Evolutionary conservation across 1,139 yeast species (phyloP).

Genomic region (Diutina ranongensis): DNA sequence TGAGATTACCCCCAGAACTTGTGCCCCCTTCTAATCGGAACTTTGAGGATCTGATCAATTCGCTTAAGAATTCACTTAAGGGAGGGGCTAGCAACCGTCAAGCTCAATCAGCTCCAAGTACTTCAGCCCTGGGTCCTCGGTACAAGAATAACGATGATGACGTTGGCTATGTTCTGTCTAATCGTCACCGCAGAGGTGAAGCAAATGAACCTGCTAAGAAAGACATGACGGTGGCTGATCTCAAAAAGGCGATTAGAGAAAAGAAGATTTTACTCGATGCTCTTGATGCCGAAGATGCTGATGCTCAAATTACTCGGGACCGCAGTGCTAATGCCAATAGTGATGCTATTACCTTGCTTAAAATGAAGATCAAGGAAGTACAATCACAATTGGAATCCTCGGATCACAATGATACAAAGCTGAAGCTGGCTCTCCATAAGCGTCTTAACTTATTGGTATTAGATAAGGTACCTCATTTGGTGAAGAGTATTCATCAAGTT

Average conservation of each 20-base stretch:
- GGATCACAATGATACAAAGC: slow-evolving; percentile 21
- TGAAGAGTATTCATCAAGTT: slow-evolving; percentile 46
- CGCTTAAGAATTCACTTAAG: slow-evolving; percentile 28
- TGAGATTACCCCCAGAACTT: slow-evolving; percentile 57
- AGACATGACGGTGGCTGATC: slow-evolving; percentile 31
- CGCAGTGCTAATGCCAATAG: slow-evolving; percentile 17
- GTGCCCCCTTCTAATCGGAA: slow-evolving; percentile 72
- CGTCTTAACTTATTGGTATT: slow-evolving; percentile 44
- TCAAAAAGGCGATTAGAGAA: slow-evolving; percentile 55
- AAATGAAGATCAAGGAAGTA: slow-evolving; percentile 43
- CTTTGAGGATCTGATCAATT: slow-evolving; percentile 32
- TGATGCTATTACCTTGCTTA: slow-evolving; percentile 52
- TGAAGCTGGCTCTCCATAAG: slow-evolving; percentile 32
- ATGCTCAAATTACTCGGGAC: slow-evolving; percentile 16
- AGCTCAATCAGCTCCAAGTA: background rate
- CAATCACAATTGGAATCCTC: slow-evolving; percentile 36
- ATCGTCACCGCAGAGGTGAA: slow-evolving; percentile 39
- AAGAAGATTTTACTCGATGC: slow-evolving; percentile 63
- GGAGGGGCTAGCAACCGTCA: slow-evolving; percentile 17
- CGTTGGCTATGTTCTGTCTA: slow-evolving; percentile 51
- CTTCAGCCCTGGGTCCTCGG: slow-evolving; percentile 39
- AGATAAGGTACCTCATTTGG: slow-evolving; percentile 58
- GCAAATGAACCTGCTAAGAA: slow-evolving; percentile 13
- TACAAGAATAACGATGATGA: slow-evolving; percentile 60
- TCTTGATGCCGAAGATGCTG: slow-evolving; percentile 58